Conservation (phyloP, 208 protist species). For the Porcisia deanei region DNA sequence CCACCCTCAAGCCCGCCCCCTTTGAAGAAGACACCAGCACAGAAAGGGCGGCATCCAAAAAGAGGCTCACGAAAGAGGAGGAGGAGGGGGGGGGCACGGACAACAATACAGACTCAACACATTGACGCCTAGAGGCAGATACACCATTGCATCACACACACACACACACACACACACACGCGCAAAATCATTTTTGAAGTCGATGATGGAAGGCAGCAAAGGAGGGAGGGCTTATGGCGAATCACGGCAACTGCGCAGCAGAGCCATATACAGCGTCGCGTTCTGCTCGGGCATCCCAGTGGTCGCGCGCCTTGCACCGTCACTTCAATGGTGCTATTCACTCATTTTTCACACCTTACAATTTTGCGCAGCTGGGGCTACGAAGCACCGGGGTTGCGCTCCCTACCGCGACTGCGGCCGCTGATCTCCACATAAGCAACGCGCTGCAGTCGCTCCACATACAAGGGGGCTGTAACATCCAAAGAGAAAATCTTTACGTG, state of each 20-base stretch:
- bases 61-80: neutral
- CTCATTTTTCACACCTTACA: neutral
- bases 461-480: conserved; percentile 59
- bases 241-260: too few species aligned
- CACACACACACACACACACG: neutral
- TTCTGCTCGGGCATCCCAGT: neutral
- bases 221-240: neutral
- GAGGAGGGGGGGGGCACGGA: neutral
- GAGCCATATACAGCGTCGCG: neutral
- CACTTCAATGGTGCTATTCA: neutral
- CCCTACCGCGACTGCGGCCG: conserved; percentile 8
- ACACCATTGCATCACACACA: neutral
- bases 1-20: neutral
- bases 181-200: neutral
- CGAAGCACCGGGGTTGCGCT: neutral
- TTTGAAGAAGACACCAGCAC: neutral
- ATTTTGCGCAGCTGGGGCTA: neutral
- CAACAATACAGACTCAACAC: neutral
- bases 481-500: conserved; percentile 79
- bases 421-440: conserved; percentile 27
- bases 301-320: neutral
- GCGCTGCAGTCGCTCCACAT: conserved; percentile 62
- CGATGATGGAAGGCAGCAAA: neutral
- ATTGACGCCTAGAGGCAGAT: neutral
- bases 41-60: neutral